phyloP scores from a whole-genome alignment of 2,329 filamentous ascomycete genomes.

The Sphaceloma murrayae region DNA sequence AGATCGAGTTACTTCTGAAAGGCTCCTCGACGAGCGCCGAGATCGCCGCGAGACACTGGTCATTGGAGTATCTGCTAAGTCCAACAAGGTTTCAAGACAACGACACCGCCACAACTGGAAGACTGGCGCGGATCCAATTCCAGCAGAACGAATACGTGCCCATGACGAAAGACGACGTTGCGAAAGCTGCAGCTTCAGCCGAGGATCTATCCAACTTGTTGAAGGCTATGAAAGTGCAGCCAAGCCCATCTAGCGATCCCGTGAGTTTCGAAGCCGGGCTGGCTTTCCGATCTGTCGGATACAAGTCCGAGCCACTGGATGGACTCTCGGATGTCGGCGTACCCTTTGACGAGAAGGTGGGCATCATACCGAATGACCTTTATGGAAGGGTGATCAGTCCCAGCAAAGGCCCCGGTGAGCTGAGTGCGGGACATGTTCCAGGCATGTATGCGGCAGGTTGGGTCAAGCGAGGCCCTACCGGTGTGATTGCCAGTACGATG shows the following conservation, averaged over 20 bases:
- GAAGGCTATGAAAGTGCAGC: constrained; percentile 16
- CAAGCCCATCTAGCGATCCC: constrained; percentile 7
- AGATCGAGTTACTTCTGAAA: constrained; percentile 73
- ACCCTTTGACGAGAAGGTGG: constrained; percentile 63
- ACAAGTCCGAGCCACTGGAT: constrained; percentile 68
- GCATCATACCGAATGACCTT: constrained; percentile 74
- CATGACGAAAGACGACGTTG: constrained; percentile 34
- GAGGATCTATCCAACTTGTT: constrained; percentile 1
- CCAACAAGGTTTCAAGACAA: constrained; percentile 56
- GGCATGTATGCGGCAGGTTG: constrained; percentile 91
- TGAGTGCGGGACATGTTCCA: constrained; percentile 45
- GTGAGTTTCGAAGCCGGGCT: constrained; percentile 51
- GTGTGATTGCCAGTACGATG: constrained; percentile 95
- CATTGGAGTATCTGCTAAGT: constrained; percentile 73
- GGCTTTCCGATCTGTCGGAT: constrained; percentile 91
- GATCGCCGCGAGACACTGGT: constrained; percentile 60
- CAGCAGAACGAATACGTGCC: constrained; percentile 38
- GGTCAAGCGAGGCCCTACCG: constrained; percentile 91
- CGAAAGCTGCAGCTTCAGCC: constrained; percentile 14
- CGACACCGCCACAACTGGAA: constrained; percentile 41
- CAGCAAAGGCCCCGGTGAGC: constrained; percentile 31
- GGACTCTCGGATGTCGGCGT: constrained; percentile 67
- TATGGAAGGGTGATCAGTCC: constrained; percentile 57
- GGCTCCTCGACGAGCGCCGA: constrained; percentile 49
- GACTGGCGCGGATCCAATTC: constrained; percentile 51